Evolutionary conservation across 257 asterid genomes (phyloP), one percentile per base, ranked within the genome.

Genomic region (Cruciata laevipes): DNA sequence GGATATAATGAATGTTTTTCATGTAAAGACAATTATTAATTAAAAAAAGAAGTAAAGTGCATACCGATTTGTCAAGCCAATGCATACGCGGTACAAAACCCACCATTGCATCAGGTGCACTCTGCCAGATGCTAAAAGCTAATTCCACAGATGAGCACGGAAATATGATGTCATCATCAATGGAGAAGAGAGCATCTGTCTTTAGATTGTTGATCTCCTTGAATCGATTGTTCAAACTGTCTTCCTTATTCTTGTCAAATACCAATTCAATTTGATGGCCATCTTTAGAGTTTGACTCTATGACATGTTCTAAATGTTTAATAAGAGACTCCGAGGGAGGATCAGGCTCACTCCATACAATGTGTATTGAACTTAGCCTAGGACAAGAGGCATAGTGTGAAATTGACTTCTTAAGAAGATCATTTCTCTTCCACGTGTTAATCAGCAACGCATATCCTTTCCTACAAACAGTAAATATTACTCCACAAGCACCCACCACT

Each of bases 81-180:
- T 87, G 96, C 57, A 83, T 56, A 69, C 96, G 95, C n/a, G 96
- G 97, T 68, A 90, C 97, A 76, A 90, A 90, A 52, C 97, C 97
- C 74, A 90, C 97, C 95, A 88, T 87, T 37, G 96, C 40, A 75
- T 86, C 87, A 40, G 92, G 85, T 63, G 96, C 88, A 79, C 86
- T 88, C 74, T 77, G 88, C 97, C 95, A 88, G 58, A 83, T 90
- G 71, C 63, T 79, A 74, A 87, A 90, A 73, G 90, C 95, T 56
- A 90, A 64, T 33, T 86, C 97, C 20, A 87, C 89, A 6, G 91
- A 81, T 12, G 77, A 38, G 77, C 96, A 90, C 31, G 96, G 95
- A 59, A 90, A 84, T 84, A 86, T 83, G 59, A 90, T 76, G 73
- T 87, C 96, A 61, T 90, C 97, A 42, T 87, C 97, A 71, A 90